These are phyloP conservation scores for Chlorella sp. DNA, from an alignment of 139 green algal species.

Conservation along the genomic window DNA sequence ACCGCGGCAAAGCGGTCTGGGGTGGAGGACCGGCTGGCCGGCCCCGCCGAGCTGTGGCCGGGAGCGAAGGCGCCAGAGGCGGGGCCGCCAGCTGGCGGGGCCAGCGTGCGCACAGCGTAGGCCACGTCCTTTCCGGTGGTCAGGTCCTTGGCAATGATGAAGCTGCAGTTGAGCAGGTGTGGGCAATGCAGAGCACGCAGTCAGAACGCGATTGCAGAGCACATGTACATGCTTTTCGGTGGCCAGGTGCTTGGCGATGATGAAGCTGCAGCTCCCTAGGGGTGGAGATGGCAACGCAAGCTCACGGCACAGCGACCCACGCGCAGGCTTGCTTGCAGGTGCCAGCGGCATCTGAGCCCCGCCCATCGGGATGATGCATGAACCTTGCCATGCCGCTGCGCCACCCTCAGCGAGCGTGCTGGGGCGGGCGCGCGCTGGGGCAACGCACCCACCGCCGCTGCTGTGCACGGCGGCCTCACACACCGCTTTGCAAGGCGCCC, in stretches of 20 bases:
- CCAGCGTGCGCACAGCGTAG: constrained; percentile 25
- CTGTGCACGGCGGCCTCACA: no score
- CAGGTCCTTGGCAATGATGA: constrained; percentile 35
- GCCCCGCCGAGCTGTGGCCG: not conserved
- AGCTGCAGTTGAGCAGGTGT: not conserved
- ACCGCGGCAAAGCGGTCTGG: not conserved
- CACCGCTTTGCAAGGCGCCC: no score
- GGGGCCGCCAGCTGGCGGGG: not conserved
- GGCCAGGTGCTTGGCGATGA: constrained; percentile 32
- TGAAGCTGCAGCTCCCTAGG: constrained; percentile 32
- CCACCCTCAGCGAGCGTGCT: no score
- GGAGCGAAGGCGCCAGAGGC: not conserved
- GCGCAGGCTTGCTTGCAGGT: not conserved
- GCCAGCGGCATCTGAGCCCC: not conserved
- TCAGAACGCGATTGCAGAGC: no score
- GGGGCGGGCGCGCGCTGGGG: no score
- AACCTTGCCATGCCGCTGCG: no score
- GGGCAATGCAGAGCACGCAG: not conserved
- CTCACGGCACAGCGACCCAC: no score
- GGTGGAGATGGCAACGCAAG: no score
- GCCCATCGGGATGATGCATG: no score
- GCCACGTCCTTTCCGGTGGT: constrained; percentile 41
- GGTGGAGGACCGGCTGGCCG: not conserved
- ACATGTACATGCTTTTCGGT: constrained; percentile 38
- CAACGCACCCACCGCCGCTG: no score